Evolutionary conservation across 192 early-diverging fungal species (phyloP).

Genomic region (Spizellomyces punctatus): DNA sequence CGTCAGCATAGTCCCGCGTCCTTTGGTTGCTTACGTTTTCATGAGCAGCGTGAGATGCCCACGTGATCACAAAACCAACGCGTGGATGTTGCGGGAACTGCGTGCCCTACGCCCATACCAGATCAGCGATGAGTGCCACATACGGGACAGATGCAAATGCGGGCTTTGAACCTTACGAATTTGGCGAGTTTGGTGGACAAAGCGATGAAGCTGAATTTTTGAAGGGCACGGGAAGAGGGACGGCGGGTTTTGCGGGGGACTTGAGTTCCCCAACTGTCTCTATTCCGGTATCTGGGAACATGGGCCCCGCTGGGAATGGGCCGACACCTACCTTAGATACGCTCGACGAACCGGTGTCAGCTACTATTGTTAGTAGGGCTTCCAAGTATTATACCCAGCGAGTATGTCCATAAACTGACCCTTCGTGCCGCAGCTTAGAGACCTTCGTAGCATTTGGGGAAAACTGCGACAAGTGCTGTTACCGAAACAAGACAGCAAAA

Average conservation of each 20-base stretch:
- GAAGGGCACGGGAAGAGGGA: neutral
- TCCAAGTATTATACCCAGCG: neutral
- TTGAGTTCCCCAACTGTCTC: conserved; percentile 12
- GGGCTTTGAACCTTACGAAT: conserved; percentile 7
- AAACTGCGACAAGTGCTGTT: conserved; percentile 75
- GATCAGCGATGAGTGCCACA: neutral
- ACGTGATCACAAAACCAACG: too few species aligned
- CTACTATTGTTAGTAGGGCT: conserved; percentile 73
- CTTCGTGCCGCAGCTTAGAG: conserved; percentile 60
- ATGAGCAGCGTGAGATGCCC: too few species aligned
- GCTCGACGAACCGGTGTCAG: conserved; percentile 92
- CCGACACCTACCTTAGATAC: conserved; percentile 57
- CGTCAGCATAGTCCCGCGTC: too few species aligned
- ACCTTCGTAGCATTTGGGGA: conserved; percentile 69
- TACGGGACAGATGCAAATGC: neutral
- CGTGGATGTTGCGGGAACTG: too few species aligned
- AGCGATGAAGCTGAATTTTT: neutral
- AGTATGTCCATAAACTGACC: neutral
- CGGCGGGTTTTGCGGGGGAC: conserved; percentile 3
- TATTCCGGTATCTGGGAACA: conserved; percentile 22
- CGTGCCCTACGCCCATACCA: too few species aligned
- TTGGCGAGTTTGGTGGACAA: conserved; percentile 7
- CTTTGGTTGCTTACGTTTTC: too few species aligned
- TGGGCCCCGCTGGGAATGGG: neutral
- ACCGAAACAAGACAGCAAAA: conserved; percentile 58